These are phyloP conservation scores for Triticum turgidum DNA, from an alignment of 176 grass and related monocot species.

Conservation along the genomic window DNA sequence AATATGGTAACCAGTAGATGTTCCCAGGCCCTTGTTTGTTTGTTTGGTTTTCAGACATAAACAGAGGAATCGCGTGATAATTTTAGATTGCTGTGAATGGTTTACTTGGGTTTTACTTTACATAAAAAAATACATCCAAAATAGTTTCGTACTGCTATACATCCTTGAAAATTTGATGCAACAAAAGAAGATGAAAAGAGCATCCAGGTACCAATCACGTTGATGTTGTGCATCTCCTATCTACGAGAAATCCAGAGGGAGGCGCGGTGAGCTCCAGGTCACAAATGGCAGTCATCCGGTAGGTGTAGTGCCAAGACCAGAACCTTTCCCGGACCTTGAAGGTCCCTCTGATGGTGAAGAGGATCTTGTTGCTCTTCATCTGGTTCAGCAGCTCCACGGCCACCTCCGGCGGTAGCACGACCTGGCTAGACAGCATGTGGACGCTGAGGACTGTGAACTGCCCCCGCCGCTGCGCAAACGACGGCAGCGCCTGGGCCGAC, in stretches of 20 bases:
- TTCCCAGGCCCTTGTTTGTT: background rate
- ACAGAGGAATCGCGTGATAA: background rate
- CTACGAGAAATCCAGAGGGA: slow-evolving; percentile 70
- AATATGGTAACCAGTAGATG: background rate
- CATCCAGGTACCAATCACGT: slow-evolving; percentile 23
- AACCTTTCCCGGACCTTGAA: slow-evolving; percentile 79
- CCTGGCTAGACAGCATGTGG: slow-evolving; percentile 86
- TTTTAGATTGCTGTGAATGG: no score
- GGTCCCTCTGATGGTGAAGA: slow-evolving; percentile 57
- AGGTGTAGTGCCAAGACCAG: slow-evolving; percentile 59
- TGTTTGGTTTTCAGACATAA: background rate
- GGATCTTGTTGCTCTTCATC: slow-evolving; percentile 66
- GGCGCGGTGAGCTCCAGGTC: slow-evolving; percentile 77
- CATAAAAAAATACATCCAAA: no score
- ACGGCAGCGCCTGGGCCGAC: slow-evolving; percentile 57
- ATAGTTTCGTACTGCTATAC: slow-evolving; percentile 1
- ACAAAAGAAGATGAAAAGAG: slow-evolving; percentile 8
- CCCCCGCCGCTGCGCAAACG: slow-evolving; percentile 53
- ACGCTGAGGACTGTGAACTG: slow-evolving; percentile 54
- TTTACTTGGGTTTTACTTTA: no score
- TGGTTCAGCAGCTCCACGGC: slow-evolving; percentile 63
- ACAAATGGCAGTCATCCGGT: slow-evolving; percentile 62
- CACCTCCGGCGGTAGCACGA: slow-evolving; percentile 62
- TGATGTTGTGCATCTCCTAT: slow-evolving; percentile 67
- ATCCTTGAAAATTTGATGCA: background rate